Evolutionary conservation across 1,139 yeast genomes (phyloP), one percentile per base, ranked within the genome.

Genomic region (Candida sp.): DNA sequence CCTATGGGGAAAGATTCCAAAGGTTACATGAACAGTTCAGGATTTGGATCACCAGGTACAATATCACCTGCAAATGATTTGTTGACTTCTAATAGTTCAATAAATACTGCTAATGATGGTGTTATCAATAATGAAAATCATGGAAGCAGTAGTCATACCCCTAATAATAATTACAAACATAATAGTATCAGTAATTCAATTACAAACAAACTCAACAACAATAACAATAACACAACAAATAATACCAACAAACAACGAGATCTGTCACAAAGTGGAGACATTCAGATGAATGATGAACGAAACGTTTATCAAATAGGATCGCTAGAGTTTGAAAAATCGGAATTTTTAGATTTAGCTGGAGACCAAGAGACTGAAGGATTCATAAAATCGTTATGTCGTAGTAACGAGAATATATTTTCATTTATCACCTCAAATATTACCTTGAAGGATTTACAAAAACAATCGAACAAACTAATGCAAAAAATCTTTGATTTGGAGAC

Each of bases 291-390:
- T 39, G 47, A 51, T 19, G 58, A 59, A 33, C 56, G 58, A 15
- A 66, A 64, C 42, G 69, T 70, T n/a, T 77, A 75, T 56, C 74
- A 75, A 46, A 77, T 78, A 36, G 82, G 83, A 3, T 75, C 82
- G 4, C 57, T 77, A 37, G 82, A 76, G 50, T 78, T 78, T 59
- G 83, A 78, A 53, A 77, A 75, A 51, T 60, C 75, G 11, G 79
- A 73, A 38, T 70, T 72, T 49, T 59, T 73, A 36, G 77, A 73
- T 46, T 56, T 73, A 42, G 77, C 70, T 0, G 77, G 75, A 6
- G 75, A 73, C 44, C 66, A 70, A 47, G 77, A 73, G 48, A 70
- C 78, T 7, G 78, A 73, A 49, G 75, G 80, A n/a, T 73, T 78
- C 47, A 66, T 77, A 43, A 77, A 75, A 46, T 68, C 78, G 40